A percentile compares a stretch with the other conserved stretches of the same genome.
phyloP scores from a whole-genome alignment of 768 basidiomycete species.

The Floccularia luteovirens region DNA sequence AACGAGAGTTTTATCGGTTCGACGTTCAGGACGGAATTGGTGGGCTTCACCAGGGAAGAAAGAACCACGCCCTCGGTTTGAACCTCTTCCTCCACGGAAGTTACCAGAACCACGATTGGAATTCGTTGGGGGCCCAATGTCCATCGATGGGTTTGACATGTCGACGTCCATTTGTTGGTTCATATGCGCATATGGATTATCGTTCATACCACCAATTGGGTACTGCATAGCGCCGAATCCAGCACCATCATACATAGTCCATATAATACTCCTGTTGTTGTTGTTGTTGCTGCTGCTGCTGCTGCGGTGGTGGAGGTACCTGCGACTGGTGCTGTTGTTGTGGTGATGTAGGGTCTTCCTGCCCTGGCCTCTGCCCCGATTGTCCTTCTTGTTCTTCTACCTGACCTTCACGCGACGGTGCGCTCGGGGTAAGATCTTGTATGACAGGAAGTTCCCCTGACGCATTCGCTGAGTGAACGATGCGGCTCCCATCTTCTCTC shows the following conservation, averaged over 20 bases:
- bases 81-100: slow-evolving; percentile 30
- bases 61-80: slow-evolving; percentile 43
- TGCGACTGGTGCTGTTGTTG: slow-evolving; percentile 7
- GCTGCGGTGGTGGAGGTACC: slow-evolving; percentile 5
- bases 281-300: slow-evolving; percentile 11
- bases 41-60: slow-evolving; percentile 60
- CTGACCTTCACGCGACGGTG: slow-evolving; percentile 23
- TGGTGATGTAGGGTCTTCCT: too few species aligned
- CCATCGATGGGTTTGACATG: slow-evolving; percentile 15
- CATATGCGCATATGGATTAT: slow-evolving; percentile 15
- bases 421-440: slow-evolving; percentile 69
- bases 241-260: background rate
- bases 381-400: slow-evolving; percentile 19
- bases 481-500: slow-evolving; percentile 41
- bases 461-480: slow-evolving; percentile 26
- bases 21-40: slow-evolving; percentile 58
- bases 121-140: slow-evolving; percentile 24
- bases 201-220: slow-evolving; percentile 7
- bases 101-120: slow-evolving; percentile 12
- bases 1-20: slow-evolving; percentile 76
- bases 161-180: slow-evolving; percentile 23
- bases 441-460: slow-evolving; percentile 79
- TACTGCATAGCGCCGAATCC: background rate
- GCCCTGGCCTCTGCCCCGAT: slow-evolving; percentile 12
- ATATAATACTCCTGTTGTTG: background rate